Base-by-base conservation (phyloP, 164 flowering plant species). In the Malania oleifera region DNA sequence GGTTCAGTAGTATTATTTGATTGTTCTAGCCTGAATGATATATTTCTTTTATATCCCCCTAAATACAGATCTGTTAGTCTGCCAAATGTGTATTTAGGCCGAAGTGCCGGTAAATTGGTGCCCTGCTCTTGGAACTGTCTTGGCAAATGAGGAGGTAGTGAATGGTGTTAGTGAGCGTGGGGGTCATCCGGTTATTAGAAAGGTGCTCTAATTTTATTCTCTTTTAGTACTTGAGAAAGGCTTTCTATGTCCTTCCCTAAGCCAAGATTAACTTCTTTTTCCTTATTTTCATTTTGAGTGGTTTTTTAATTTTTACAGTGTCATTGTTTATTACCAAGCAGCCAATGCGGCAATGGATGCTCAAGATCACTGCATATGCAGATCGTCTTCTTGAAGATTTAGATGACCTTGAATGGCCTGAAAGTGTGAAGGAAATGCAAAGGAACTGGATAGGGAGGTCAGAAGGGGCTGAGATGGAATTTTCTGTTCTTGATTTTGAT, bases 341-440 rank as follows among this genome's bases (percentile, higher is more conserved):
- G 98, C 96, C 98, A 60, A 93, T 93, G 98, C 70, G 83, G 66
- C 98, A 93, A 65, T 93, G 98, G 98, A 93, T 93, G 82, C 90
- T 93, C 65, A 89, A 74, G 77, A 93, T 93, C 62, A 93, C 98
- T 64, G 98, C 82, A 41, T 93, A 93, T 86, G 98, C 98, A 53
- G 97, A 93, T 62, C 90, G 96, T 69, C 97, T 93, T 74, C 92
- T 93, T 61, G 82, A 93, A 70, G 98, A 93, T 78, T 75, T 93
- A 56, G 85, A 87, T 68, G 90, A 80, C 29, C 97, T 93, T 65
- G 90, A 93, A 52, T 93, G 98, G 98, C 98, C 98, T 63, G 98
- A 93, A 67, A 93, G 92, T 71, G 65, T 93, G 6, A 93, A 93
- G 66, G 97, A 93, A 70, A 89, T 93, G 97, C 98, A 93, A 63